Percentiles rank a stretch among this genome's conserved stretches.
phyloP scores from a whole-genome alignment of 1,139 yeast species.

The Hyphopichia buzzinii region DNA sequence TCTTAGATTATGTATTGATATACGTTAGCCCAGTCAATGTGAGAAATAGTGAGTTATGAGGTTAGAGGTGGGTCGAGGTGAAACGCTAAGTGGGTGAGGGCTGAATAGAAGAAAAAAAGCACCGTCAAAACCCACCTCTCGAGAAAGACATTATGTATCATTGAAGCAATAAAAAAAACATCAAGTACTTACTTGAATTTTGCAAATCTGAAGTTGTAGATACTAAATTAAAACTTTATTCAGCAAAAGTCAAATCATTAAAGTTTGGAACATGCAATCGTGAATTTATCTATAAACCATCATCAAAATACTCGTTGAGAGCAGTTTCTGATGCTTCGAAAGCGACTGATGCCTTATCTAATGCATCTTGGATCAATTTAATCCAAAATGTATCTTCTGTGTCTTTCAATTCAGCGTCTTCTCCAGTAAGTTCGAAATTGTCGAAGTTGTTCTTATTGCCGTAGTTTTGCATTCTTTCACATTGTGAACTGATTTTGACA shows the following conservation, averaged over 20 bases:
- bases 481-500: constrained; percentile 73
- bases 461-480: constrained; percentile 90
- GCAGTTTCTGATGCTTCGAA: constrained; percentile 56
- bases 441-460: constrained; percentile 59
- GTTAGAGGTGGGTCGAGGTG: too few relatives aligned
- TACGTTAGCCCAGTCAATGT: not conserved
- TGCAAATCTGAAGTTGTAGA: not conserved
- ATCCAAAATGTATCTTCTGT: constrained; percentile 47
- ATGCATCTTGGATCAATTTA: constrained; percentile 51
- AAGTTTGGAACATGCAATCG: not conserved
- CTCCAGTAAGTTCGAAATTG: constrained; percentile 26
- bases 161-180: not conserved
- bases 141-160: not conserved
- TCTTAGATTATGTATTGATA: too few relatives aligned
- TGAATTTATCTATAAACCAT: constrained; percentile 31
- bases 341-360: constrained; percentile 55
- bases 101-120: too few relatives aligned
- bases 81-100: too few relatives aligned
- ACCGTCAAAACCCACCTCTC: not conserved
- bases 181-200: not conserved
- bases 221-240: not conserved
- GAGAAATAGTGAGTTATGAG: too few relatives aligned
- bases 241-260: too few relatives aligned
- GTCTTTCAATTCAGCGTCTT: constrained; percentile 13
- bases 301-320: constrained; percentile 58